These are phyloP conservation scores for Pneumocystis murina DNA, from an alignment of 1,139 yeast genomes.

Conservation along the genomic window DNA sequence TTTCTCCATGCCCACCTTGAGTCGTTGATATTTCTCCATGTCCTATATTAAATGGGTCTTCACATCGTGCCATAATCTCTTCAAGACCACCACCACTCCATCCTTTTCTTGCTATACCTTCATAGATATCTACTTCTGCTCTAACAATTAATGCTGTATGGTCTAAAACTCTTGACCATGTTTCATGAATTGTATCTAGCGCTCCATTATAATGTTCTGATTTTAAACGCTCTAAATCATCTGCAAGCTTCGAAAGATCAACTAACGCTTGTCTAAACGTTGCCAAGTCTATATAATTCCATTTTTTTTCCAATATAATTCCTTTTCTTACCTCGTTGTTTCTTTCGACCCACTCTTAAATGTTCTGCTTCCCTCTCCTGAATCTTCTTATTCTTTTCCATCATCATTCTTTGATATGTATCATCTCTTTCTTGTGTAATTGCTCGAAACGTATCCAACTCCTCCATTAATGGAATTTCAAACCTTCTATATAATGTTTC, in stretches of 20 bases:
- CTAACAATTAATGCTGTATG: conserved; percentile 52
- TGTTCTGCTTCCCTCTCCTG: conserved; percentile 43
- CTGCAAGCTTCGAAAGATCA: conserved; percentile 57
- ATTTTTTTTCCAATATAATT: conserved; percentile 39
- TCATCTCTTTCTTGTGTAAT: conserved; percentile 31
- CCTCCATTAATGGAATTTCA: conserved; percentile 38
- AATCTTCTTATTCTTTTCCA: conserved; percentile 34
- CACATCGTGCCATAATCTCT: background rate
- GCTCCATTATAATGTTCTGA: conserved; percentile 54
- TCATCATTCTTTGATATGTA: conserved; percentile 40
- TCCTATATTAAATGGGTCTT: background rate
- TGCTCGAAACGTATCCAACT: conserved; percentile 29
- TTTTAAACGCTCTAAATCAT: conserved; percentile 61
- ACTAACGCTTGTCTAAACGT: conserved; percentile 51
- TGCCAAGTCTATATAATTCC: conserved; percentile 31
- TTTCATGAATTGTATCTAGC: conserved; percentile 44
- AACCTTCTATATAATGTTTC: conserved; percentile 39
- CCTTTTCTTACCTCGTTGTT: conserved; percentile 35
- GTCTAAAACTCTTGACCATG: conserved; percentile 39
- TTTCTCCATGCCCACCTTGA: background rate
- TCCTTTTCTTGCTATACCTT: conserved; percentile 62
- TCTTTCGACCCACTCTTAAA: conserved; percentile 39
- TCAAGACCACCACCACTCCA: conserved; percentile 2
- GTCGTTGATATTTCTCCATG: background rate
- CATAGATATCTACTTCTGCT: conserved; percentile 69